Evolutionary conservation across 129 eudicot genomes (phyloP).

Genomic region (Helianthus tuberosus): DNA sequence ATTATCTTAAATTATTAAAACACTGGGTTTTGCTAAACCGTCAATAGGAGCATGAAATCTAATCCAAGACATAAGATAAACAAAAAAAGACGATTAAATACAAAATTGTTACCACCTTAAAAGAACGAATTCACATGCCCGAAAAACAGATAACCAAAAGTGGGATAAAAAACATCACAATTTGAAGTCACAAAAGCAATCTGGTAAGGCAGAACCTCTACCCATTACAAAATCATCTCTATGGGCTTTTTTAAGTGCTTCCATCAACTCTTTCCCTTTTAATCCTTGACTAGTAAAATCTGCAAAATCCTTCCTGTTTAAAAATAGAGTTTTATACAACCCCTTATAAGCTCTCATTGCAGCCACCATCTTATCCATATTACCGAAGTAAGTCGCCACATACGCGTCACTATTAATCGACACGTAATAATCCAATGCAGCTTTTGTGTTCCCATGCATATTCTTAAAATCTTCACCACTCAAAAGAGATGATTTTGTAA

Average conservation of each 20-base stretch:
- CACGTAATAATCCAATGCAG: conserved; percentile 89
- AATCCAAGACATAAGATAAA: too few relatives aligned
- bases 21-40: not conserved
- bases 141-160: not conserved
- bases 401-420: conserved; percentile 89
- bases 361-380: conserved; percentile 99
- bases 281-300: conserved; percentile 56
- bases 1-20: not conserved
- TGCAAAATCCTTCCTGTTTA: conserved; percentile 71
- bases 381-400: conserved; percentile 90
- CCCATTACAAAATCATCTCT: conserved; percentile 80
- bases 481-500: conserved; percentile 68
- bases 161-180: conserved; percentile 37
- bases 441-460: conserved; percentile 98
- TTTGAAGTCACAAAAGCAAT: conserved; percentile 89
- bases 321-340: conserved; percentile 63
- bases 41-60: too few relatives aligned
- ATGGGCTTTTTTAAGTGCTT: conserved; percentile 68
- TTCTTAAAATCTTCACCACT: conserved; percentile 63
- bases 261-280: conserved; percentile 58
- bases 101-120: too few relatives aligned
- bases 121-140: not conserved
- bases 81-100: too few relatives aligned
- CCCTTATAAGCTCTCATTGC: conserved; percentile 90
- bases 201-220: conserved; percentile 88